phyloP scores from a whole-genome alignment of 192 early-diverging fungal genomes.

The Chytriomyces hyalinus region DNA sequence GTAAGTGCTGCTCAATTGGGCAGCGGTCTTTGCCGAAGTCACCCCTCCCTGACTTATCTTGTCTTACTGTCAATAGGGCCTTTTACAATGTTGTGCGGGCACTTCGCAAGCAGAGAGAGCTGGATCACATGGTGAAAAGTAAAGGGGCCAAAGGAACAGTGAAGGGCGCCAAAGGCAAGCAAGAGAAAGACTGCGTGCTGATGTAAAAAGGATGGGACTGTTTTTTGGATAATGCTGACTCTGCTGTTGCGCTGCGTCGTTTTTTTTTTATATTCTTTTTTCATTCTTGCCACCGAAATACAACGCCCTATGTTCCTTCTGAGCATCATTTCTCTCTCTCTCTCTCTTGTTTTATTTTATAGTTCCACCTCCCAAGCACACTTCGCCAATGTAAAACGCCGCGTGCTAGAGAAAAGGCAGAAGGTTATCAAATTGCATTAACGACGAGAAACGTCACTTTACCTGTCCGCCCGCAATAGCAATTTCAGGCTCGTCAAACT shows the following conservation, averaged over 20 bases:
- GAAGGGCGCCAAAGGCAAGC: conserved; percentile 21
- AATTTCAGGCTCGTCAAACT: conserved; percentile 60
- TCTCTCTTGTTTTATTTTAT: background rate
- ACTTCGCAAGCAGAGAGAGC: conserved; percentile 60
- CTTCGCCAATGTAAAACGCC: conserved; percentile 63
- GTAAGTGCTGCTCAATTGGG: conserved; percentile 23
- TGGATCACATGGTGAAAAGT: conserved; percentile 5
- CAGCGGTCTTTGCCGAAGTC: too few relatives aligned
- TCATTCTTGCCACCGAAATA: background rate
- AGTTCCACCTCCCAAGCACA: conserved; percentile 69
- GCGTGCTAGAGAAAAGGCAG: conserved; percentile 32
- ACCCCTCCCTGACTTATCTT: background rate
- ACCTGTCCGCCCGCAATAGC: conserved; percentile 70
- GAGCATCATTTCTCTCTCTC: background rate
- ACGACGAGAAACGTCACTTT: conserved; percentile 51
- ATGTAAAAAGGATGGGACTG: background rate
- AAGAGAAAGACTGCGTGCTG: conserved; percentile 44
- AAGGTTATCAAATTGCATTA: background rate
- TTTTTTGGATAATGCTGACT: background rate
- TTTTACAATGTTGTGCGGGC: conserved; percentile 83
- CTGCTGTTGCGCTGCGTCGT: background rate
- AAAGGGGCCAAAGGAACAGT: conserved; percentile 6
- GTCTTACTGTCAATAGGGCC: conserved; percentile 45
- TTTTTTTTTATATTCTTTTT: conserved; percentile 14
- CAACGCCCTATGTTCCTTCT: background rate